Base-by-base conservation (phyloP, 208 protist species). In the Spongospora subterranea region DNA sequence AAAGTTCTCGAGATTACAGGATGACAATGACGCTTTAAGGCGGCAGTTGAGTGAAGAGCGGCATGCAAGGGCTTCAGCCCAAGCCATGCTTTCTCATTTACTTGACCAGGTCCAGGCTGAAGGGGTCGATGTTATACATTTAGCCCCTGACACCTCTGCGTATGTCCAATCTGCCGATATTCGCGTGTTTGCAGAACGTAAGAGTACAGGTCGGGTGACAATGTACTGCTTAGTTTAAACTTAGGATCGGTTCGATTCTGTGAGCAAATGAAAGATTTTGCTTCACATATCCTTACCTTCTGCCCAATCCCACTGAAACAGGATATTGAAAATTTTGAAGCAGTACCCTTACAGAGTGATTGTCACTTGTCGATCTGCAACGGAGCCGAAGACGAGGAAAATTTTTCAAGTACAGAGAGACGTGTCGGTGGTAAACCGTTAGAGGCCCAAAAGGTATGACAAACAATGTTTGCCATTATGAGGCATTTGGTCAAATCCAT, bases 241-340 rank as follows among this genome's bases (percentile, higher is more conserved):
- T 29, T 60, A 60, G 50, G 50, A 6, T 60, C 71, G 35, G 71
- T 82, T 43, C 71, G 35, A n/a, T 82, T 82, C n/a, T 82, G 71
- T 43, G 71, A 82, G 71, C 71, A 82, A 43, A 82, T 82, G 71
- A 82, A 35, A 35, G 71, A 82, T 35, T 82, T 82, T 43, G 71
- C 71, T 40, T 39, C 71, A 6, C n/a, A 82, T 43, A 43, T 82
- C n/a, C 40, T 82, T 6, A 82, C 71, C 17, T 45, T 82, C 35
- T 40, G 17, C 17, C 71, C 71, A 29, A 60, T n/a, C n/a, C n/a
- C n/a, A n/a, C n/a, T n/a, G n/a, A n/a, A n/a, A n/a, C n/a, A n/a
- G n/a, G n/a, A n/a, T n/a, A n/a, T n/a, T n/a, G n/a, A n/a, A n/a
- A n/a, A n/a, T n/a, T n/a, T n/a, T n/a, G n/a, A n/a, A n/a, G n/a